Evolutionary conservation across 139 green algal genomes (phyloP).

Genomic region (Deuterostichococcus epilithicus): DNA sequence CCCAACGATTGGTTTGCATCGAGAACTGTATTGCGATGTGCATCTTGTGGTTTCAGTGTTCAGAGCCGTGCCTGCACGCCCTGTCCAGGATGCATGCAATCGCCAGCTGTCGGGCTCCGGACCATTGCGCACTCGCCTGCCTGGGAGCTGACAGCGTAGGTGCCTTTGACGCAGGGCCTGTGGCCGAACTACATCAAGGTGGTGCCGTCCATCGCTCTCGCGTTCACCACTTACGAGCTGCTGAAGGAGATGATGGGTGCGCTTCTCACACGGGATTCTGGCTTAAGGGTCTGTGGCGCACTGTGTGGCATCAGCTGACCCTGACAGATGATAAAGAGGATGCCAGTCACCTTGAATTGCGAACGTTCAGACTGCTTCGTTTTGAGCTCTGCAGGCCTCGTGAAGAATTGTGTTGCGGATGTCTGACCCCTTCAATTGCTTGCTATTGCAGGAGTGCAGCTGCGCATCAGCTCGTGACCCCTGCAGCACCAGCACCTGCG

Average conservation of each 20-base stretch:
- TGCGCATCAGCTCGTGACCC: not conserved
- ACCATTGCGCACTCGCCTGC: no score
- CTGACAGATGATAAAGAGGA: slow-evolving; percentile 43
- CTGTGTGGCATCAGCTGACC: no score
- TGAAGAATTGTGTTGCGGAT: no score
- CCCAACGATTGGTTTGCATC: not conserved
- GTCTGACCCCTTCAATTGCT: slow-evolving; percentile 37
- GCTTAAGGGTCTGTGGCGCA: no score
- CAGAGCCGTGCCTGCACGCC: no score
- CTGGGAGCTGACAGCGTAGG: no score
- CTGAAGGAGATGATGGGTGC: slow-evolving; percentile 84
- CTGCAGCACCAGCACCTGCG: slow-evolving; percentile 13
- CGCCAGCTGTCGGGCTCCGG: no score
- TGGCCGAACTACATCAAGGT: slow-evolving; percentile 98
- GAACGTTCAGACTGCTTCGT: no score
- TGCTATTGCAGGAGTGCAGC: slow-evolving; percentile 7
- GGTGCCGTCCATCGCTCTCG: slow-evolving; percentile 96
- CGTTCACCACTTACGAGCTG: slow-evolving; percentile 95
- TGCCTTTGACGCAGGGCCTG: slow-evolving; percentile 89
- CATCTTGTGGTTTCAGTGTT: no score
- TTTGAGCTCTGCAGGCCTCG: no score
- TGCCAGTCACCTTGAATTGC: not conserved
- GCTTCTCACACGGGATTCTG: slow-evolving; percentile 74
- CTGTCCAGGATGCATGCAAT: no score
- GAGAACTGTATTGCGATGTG: no score